phyloP scores from a whole-genome alignment of 495 filamentous ascomycete genomes.

The Poronia punctata region DNA sequence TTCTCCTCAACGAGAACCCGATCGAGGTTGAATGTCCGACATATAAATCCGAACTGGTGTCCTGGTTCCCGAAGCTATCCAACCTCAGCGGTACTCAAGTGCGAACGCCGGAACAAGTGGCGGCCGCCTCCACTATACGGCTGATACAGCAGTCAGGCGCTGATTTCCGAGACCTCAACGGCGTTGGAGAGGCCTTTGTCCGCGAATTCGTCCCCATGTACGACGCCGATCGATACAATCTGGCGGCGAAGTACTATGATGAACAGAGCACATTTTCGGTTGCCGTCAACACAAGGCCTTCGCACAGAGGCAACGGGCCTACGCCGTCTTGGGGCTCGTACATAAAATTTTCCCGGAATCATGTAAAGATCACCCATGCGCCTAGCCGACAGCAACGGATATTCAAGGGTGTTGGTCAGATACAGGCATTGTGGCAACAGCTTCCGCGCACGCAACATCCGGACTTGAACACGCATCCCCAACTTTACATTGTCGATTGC shows the following conservation, averaged over 20 bases:
- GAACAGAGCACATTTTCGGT: constrained; percentile 69
- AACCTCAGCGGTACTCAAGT: constrained; percentile 65
- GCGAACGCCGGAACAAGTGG: constrained; percentile 60
- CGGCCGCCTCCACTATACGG: constrained; percentile 38
- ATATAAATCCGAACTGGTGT: constrained; percentile 63
- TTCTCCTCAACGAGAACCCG: constrained; percentile 71
- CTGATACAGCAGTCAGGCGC: constrained; percentile 63
- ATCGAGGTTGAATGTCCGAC: constrained; percentile 53
- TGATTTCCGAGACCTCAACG: constrained; percentile 67
- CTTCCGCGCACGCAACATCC: constrained; percentile 75
- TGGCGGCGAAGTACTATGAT: constrained; percentile 69
- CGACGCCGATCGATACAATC: constrained; percentile 59
- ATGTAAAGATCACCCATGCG: constrained; percentile 58
- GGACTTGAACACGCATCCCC: constrained; percentile 49
- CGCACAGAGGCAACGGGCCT: constrained; percentile 43
- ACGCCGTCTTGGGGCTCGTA: constrained; percentile 61
- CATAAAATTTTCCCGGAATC: constrained; percentile 73
- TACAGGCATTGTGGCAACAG: constrained; percentile 57
- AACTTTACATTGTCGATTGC: constrained; percentile 77
- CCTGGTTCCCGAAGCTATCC: constrained; percentile 73
- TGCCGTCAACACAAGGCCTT: constrained; percentile 55
- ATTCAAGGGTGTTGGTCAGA: constrained; percentile 57
- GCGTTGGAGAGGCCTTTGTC: constrained; percentile 69
- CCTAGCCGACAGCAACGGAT: constrained; percentile 55
- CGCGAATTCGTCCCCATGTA: constrained; percentile 66